Evolutionary conservation across 768 basidiomycete genomes (phyloP).

Genomic region (Trametes punicea): DNA sequence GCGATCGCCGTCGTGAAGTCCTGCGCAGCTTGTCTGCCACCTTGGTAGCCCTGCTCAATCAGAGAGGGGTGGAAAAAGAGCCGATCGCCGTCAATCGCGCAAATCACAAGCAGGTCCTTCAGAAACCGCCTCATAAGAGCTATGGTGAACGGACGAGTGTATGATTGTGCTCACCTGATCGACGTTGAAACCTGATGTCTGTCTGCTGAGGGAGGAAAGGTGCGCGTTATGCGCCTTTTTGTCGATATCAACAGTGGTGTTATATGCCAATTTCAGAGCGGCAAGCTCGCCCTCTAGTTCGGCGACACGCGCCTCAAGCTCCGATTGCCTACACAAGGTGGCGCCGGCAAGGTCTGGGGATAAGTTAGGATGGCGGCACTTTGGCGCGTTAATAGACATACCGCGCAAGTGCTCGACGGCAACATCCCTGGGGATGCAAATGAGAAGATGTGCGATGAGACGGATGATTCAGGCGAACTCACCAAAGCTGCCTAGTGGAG

Average conservation of each 20-base stretch:
- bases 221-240: constrained; percentile 66
- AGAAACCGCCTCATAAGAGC: background rate
- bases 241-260: constrained; percentile 58
- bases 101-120: constrained; percentile 69
- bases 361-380: background rate
- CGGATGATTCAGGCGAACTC: constrained; percentile 26
- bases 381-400: no score
- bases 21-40: constrained; percentile 59
- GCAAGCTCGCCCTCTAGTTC: constrained; percentile 68
- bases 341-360: constrained; percentile 55
- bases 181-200: constrained; percentile 56
- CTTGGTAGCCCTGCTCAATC: constrained; percentile 59
- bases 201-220: constrained; percentile 59
- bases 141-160: no score
- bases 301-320: constrained; percentile 60
- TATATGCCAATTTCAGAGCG: constrained; percentile 71
- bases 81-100: constrained; percentile 71
- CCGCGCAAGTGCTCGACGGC: constrained; percentile 59
- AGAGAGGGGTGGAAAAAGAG: constrained; percentile 61
- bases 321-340: constrained; percentile 60
- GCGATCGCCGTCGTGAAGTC: constrained; percentile 66
- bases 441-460: background rate
- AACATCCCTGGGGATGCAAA: constrained; percentile 48
- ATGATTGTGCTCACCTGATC: constrained; percentile 38
- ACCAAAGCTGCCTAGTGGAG: constrained; percentile 64